These are phyloP conservation scores for Eucalyptus camaldulensis DNA, from an alignment of 345 rosid genomes.

Conservation along the genomic window DNA sequence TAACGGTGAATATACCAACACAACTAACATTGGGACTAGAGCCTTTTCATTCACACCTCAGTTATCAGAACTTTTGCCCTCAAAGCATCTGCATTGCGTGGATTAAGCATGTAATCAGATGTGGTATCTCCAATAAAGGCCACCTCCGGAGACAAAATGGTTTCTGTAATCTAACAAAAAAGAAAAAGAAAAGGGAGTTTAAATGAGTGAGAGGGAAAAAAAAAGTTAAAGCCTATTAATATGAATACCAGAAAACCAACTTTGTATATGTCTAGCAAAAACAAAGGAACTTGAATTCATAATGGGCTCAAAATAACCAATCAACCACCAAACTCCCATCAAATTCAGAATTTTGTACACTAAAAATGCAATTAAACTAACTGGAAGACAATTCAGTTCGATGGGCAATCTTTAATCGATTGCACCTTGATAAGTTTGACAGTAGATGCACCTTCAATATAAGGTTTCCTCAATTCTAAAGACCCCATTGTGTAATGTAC, in stretches of 20 bases:
- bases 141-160: constrained; percentile 74
- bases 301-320: no score
- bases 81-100: constrained; percentile 82
- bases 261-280: background rate
- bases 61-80: constrained; percentile 88
- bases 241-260: background rate
- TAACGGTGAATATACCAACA: background rate
- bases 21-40: background rate
- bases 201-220: background rate
- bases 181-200: background rate
- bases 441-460: no score
- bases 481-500: rapidly evolving
- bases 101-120: constrained; percentile 87
- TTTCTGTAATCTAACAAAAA: constrained; percentile 47
- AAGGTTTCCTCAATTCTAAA: no score
- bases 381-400: rapidly evolving
- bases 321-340: no score
- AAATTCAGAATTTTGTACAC: no score
- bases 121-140: constrained; percentile 95
- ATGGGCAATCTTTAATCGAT: no score
- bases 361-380: rapidly evolving
- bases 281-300: no score
- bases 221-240: background rate
- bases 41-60: constrained; percentile 36
- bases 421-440: no score